These are phyloP conservation scores for Prunus mongolica DNA, from an alignment of 306 rosid species.

Conservation along the genomic window DNA sequence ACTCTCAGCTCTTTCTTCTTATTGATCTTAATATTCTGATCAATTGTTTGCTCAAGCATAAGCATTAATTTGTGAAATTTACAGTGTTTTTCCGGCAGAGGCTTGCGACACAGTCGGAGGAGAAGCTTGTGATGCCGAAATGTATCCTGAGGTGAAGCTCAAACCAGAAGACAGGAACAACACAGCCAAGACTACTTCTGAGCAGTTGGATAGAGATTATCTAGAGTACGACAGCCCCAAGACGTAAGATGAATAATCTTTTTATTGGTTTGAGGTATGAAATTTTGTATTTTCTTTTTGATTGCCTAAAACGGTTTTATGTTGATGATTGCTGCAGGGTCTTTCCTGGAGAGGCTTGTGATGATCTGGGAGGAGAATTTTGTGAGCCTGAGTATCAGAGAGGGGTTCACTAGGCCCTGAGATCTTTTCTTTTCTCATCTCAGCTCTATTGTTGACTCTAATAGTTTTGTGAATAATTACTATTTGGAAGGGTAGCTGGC, in stretches of 20 bases:
- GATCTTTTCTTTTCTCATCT: background rate
- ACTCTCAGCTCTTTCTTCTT: background rate
- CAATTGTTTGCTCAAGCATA: background rate
- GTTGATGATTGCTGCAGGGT: slow-evolving; percentile 45
- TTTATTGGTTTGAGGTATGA: background rate
- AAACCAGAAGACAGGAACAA: slow-evolving; percentile 14
- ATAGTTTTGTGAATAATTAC: slow-evolving; percentile 1
- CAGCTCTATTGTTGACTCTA: background rate
- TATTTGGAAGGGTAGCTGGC: background rate
- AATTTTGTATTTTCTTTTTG: background rate
- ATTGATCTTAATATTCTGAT: background rate
- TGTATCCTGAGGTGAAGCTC: slow-evolving; percentile 49
- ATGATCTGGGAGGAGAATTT: slow-evolving; percentile 91
- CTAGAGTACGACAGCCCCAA: slow-evolving; percentile 38
- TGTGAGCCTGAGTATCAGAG: slow-evolving; percentile 72
- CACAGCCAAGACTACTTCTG: slow-evolving; percentile 4
- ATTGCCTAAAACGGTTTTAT: background rate
- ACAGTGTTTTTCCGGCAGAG: slow-evolving; percentile 48
- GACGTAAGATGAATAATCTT: slow-evolving; percentile 30
- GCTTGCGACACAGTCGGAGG: slow-evolving; percentile 49
- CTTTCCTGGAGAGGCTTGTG: slow-evolving; percentile 82
- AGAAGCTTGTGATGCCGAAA: slow-evolving; percentile 42
- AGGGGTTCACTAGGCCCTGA: slow-evolving; percentile 46
- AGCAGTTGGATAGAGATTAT: slow-evolving; percentile 38
- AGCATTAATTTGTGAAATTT: background rate